Evolutionary conservation across 495 filamentous ascomycete species (phyloP), one percentile per base, ranked within the genome.

Genomic region (Penicillium lagena): DNA sequence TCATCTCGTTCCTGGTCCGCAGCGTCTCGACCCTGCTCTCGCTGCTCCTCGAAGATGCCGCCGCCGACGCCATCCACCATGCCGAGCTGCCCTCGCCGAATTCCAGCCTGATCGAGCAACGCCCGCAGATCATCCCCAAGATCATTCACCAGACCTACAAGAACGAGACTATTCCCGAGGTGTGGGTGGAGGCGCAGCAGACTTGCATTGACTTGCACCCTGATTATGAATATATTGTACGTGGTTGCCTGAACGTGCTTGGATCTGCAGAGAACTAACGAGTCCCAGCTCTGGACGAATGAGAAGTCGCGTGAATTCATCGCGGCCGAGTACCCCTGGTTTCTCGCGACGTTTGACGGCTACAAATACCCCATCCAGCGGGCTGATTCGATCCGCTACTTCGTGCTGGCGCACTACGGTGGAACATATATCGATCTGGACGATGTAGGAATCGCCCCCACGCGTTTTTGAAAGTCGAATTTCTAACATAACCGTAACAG

Each of bases 341-440:
- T 95, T 70, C 73, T 91, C 29, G 78, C 79, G 27, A 90, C 87
- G 1, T 95, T 86, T 53, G 86, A 90, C 55, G 74, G 74, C 56
- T 95, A 95, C 65, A 75, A 71, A 22, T 88, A 84, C 56, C 80
- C 83, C 7, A 91, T 95, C 45, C 87, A 94, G 63, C 82, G 89
- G 40, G 89, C 89, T 32, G 89, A 95, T 57, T 76, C 87, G 3
- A 90, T 94, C 40, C 79, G 89, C 14, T 95, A 95, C 63, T 95
- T 95, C 55, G 71, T 93, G n/a, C 71, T 95, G 29, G 76, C 79
- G 14, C 80, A 86, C 56, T 94, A 81, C 56, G 89, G 89, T 40
- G 89, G 89, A 22, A 84, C 90, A 38, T 95, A 95, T 59, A 83
- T 95, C 49, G 89, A 95, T 56, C 70, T 95, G 12, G 89, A 95